These are phyloP conservation scores for Suillus discolor DNA, from an alignment of 768 basidiomycete genomes.

Conservation along the genomic window DNA sequence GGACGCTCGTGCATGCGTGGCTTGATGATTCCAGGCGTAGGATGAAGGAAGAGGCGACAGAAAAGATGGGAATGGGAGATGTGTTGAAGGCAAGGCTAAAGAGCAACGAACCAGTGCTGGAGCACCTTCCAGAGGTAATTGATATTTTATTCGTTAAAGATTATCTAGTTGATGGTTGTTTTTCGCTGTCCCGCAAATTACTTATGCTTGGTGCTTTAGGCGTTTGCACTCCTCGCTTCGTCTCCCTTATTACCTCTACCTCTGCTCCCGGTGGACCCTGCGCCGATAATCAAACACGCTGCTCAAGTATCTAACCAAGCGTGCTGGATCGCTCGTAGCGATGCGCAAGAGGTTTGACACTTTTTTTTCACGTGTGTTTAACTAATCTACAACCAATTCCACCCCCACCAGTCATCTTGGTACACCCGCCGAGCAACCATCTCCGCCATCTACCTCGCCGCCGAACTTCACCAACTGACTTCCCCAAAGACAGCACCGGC, in stretches of 20 bases:
- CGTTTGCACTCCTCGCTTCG: slow-evolving; percentile 68
- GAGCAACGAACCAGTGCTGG: slow-evolving; percentile 69
- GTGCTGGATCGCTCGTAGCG: slow-evolving; percentile 58
- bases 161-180: neutral
- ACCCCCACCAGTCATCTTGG: slow-evolving; percentile 59
- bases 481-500: slow-evolving; percentile 67
- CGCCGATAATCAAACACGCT: slow-evolving; percentile 63
- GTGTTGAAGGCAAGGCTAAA: slow-evolving; percentile 58
- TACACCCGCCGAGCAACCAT: slow-evolving; percentile 68
- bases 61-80: slow-evolving; percentile 43
- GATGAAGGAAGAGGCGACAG: slow-evolving; percentile 41
- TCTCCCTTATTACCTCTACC: slow-evolving; percentile 35
- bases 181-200: neutral
- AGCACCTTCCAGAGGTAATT: slow-evolving; percentile 65
- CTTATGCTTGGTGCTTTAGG: slow-evolving; percentile 41
- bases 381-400: neutral
- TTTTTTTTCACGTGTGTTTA: neutral
- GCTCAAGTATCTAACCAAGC: slow-evolving; percentile 68
- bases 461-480: slow-evolving; percentile 82
- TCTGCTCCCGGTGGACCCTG: slow-evolving; percentile 56
- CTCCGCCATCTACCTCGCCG: slow-evolving; percentile 69
- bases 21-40: slow-evolving; percentile 52
- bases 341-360: slow-evolving; percentile 54
- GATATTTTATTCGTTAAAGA: neutral
- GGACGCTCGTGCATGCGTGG: neutral